Evolutionary conservation across 345 rosid species (phyloP).

Genomic region (Orychophragmus violaceus): DNA sequence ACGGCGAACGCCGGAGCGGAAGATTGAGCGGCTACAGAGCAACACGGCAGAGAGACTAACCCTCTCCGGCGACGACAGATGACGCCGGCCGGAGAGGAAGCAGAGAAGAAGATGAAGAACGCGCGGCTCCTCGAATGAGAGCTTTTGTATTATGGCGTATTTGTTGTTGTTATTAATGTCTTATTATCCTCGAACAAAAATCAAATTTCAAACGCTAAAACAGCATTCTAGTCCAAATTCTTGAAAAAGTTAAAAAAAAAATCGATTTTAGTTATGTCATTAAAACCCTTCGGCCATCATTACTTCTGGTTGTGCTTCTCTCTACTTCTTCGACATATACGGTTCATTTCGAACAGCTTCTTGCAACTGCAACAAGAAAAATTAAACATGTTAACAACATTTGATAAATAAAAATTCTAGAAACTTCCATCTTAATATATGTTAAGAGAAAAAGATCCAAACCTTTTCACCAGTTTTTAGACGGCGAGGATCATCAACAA

Average conservation of each 20-base stretch:
- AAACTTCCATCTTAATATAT: background rate
- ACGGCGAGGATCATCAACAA: slow-evolving; percentile 49
- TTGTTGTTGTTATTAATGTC: background rate
- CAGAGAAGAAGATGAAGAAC: too few species aligned
- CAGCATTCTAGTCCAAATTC: background rate
- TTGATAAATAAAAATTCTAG: background rate
- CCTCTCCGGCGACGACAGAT: too few species aligned
- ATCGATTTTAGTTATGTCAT: background rate
- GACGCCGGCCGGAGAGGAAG: too few species aligned
- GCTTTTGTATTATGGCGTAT: too few species aligned
- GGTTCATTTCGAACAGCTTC: slow-evolving; percentile 86
- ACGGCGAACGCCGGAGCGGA: too few species aligned
- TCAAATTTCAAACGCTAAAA: background rate
- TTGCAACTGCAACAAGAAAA: slow-evolving; percentile 50
- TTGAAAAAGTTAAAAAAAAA: background rate
- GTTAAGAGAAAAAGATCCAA: background rate
- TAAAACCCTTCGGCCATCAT: slow-evolving; percentile 77
- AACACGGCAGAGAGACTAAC: too few species aligned
- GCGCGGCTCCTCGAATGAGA: too few species aligned
- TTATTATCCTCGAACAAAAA: background rate
- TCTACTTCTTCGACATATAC: slow-evolving; percentile 41
- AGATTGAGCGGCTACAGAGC: too few species aligned
- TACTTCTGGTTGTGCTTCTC: slow-evolving; percentile 64
- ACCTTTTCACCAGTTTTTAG: slow-evolving; percentile 60
- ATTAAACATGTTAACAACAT: background rate